phyloP scores from a whole-genome alignment of 1,284 basidiomycete genomes.

The Malassezia sp. region DNA sequence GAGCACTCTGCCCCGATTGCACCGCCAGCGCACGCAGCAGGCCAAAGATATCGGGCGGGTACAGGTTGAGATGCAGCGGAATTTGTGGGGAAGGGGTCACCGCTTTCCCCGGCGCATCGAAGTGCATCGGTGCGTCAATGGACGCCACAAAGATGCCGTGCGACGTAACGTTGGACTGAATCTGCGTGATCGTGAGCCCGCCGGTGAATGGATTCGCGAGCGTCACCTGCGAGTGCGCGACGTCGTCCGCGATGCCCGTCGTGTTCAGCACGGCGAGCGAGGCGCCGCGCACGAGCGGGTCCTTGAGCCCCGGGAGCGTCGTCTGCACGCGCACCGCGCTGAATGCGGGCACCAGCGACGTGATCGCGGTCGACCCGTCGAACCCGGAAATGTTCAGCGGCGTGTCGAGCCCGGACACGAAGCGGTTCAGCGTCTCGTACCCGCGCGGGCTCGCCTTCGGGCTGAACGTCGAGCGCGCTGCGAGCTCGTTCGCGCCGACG shows the following conservation, averaged over 20 bases:
- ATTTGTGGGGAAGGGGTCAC: conserved; percentile 57
- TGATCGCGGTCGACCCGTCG: conserved; percentile 55
- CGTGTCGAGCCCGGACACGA: conserved; percentile 53
- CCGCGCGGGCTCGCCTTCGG: conserved; percentile 59
- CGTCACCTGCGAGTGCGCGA: conserved; percentile 59
- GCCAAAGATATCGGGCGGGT: conserved; percentile 60
- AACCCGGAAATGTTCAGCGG: conserved; percentile 50
- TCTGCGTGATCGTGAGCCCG: conserved; percentile 55
- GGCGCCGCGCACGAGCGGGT: conserved; percentile 55
- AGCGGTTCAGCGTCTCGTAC: conserved; percentile 59
- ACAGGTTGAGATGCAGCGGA: conserved; percentile 60
- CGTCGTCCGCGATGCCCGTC: conserved; percentile 58
- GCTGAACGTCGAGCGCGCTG: conserved; percentile 47
- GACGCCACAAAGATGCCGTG: conserved; percentile 59
- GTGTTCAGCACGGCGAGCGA: conserved; percentile 56
- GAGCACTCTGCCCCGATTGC: conserved; percentile 56
- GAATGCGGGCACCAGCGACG: conserved; percentile 58
- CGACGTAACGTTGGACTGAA: conserved; percentile 58
- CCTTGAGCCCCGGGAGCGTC: conserved; percentile 57
- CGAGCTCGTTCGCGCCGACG: conserved; percentile 34
- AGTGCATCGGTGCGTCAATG: conserved; percentile 56
- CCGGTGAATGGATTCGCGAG: conserved; percentile 62
- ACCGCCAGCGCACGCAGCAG: conserved; percentile 60
- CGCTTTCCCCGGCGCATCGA: conserved; percentile 53
- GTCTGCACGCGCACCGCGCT: conserved; percentile 55